Evolutionary conservation across 2,329 filamentous ascomycete genomes (phyloP), one percentile per base, ranked within the genome.

Genomic region (Chaetomiaceae sp.): DNA sequence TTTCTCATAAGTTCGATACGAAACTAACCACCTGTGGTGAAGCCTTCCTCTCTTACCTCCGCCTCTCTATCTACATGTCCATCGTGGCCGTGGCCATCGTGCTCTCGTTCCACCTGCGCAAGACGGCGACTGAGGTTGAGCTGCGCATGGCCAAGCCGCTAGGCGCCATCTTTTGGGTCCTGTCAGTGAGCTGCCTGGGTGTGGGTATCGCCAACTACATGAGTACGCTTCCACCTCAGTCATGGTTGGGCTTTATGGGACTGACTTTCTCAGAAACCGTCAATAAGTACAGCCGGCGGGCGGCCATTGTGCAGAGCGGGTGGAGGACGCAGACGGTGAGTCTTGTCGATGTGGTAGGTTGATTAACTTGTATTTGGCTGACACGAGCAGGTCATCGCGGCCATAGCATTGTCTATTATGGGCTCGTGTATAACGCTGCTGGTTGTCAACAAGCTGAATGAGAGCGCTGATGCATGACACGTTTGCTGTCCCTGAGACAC

Each of bases 61-160:
- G 91, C 4, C 80, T 97, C 2, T 85, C 88, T 29, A 82, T 96
- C 63, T 96, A 96, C 73, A 91, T 97, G 81, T 84, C 90, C 59
- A 78, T 99, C 47, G 90, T 97, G 8, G 83, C 89, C 25, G 82
- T 95, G 29, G 92, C 94, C 47, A 96, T 99, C 61, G 84, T 95
- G 9, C 78, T 96, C 47, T 95, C 89, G 14, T 99, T 99, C 69
- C 92, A 99, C 66, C 79, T 99, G 46, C 91, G 91, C 65, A 76
- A 76, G 17, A 72, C 84, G 63, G 89, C 94, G 0, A 81, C 83
- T 0, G 66, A 74, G 0, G 69, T 89, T 14, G 94, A 99, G 73
- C 75, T 82, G 55, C 81, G 80, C 39, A 84, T 96, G 71, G 87
- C 94, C 0, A 78, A 87, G 56, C 94, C 94, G 0, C 80, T 99